Conservation (phyloP, 768 basidiomycete genomes). For the Fomitopsis pulvina region DNA sequence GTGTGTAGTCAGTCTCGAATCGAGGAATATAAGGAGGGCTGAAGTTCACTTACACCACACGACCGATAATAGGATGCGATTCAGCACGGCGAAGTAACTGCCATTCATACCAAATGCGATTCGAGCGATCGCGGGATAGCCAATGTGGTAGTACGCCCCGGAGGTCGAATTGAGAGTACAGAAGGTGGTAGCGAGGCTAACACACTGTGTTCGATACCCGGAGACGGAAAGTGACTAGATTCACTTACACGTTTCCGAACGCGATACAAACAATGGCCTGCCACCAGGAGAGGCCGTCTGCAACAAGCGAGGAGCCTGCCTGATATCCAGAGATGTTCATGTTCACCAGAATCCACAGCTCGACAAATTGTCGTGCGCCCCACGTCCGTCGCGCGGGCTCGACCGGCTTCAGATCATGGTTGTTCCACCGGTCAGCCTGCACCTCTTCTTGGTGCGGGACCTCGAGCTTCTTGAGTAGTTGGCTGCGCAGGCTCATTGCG, state of each 20-base stretch:
- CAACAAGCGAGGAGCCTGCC: conserved; percentile 14
- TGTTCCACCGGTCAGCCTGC: conserved; percentile 12
- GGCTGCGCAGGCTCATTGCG: not conserved
- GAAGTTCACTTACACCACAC: conserved; percentile 14
- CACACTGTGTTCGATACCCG: not conserved
- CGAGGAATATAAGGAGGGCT: not conserved
- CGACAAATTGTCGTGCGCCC: conserved; percentile 15
- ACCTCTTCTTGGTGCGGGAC: conserved; percentile 7
- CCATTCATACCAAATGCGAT: conserved; percentile 14
- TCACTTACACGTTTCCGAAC: conserved; percentile 12
- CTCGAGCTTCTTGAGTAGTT: conserved; percentile 8
- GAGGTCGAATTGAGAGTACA: conserved; percentile 11
- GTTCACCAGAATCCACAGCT: conserved; percentile 15
- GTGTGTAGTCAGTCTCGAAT: not conserved
- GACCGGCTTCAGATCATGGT: conserved; percentile 17
- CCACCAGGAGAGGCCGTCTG: conserved; percentile 14
- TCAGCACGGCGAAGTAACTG: conserved; percentile 15
- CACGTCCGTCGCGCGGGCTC: conserved; percentile 17
- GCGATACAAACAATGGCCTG: conserved; percentile 14
- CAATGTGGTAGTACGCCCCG: conserved; percentile 16
- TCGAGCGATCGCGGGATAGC: conserved; percentile 13
- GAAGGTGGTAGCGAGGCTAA: not conserved
- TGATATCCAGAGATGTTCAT: conserved; percentile 16
- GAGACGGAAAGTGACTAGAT: not conserved
- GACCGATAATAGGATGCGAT: conserved; percentile 15